These are phyloP conservation scores for Penicillium tannophilum DNA, from an alignment of 495 filamentous ascomycete genomes.

Conservation along the genomic window DNA sequence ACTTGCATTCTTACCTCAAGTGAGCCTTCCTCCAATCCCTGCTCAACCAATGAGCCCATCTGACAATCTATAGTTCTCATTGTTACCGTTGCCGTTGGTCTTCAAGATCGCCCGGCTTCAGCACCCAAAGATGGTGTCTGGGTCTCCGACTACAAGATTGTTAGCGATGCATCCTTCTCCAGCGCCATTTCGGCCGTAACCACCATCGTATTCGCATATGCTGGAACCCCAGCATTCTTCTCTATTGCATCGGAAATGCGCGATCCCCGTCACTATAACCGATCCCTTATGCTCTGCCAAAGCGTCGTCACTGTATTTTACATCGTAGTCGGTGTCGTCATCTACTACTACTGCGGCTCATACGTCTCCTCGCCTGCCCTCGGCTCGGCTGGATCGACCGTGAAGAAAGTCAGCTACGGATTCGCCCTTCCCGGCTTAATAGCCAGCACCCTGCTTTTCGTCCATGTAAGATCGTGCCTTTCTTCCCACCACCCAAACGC, in stretches of 20 bases:
- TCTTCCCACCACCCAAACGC: background rate
- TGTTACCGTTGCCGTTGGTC: conserved; percentile 68
- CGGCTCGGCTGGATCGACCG: conserved; percentile 56
- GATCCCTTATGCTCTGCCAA: conserved; percentile 49
- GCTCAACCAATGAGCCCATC: background rate
- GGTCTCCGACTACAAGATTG: conserved; percentile 37
- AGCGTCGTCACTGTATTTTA: conserved; percentile 60
- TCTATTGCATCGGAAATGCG: conserved; percentile 75
- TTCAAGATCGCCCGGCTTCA: conserved; percentile 47
- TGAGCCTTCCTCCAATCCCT: conserved; percentile 33
- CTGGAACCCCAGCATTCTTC: conserved; percentile 68
- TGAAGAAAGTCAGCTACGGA: conserved; percentile 72
- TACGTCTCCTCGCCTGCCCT: conserved; percentile 69
- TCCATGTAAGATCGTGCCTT: conserved; percentile 26
- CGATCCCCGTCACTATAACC: conserved; percentile 58
- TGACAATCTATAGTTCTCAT: conserved; percentile 55
- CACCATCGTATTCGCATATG: conserved; percentile 70
- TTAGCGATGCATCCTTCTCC: conserved; percentile 30
- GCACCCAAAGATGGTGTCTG: conserved; percentile 36
- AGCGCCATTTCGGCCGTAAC: conserved; percentile 60
- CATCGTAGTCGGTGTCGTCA: conserved; percentile 60
- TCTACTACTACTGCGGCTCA: conserved; percentile 69
- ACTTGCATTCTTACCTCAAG: conserved; percentile 38
- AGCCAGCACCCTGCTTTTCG: conserved; percentile 30
- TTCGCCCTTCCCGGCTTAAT: conserved; percentile 61